Evolutionary conservation across 225 moss, liverwort and hornwort genomes (phyloP).

Genomic region (Bryoerythrophyllum caledonicum): DNA sequence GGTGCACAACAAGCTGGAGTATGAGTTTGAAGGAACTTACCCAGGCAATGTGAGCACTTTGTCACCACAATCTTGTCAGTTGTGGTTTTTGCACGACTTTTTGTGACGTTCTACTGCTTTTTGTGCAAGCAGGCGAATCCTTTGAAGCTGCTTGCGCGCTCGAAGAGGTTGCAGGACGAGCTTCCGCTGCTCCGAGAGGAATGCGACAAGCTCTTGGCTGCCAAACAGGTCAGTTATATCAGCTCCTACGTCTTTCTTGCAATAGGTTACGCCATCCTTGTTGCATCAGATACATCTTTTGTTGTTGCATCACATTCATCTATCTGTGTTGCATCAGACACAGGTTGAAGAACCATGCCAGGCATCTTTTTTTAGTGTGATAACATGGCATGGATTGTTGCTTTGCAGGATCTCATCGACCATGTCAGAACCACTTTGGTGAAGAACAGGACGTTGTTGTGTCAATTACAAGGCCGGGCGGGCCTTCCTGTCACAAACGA

Average conservation of each 20-base stretch:
- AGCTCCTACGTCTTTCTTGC: neutral
- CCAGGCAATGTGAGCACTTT: constrained; percentile 46
- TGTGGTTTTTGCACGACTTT: neutral
- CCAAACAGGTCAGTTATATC: constrained; percentile 54
- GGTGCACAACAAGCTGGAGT: constrained; percentile 53
- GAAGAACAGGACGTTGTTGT: constrained; percentile 43
- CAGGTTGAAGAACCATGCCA: constrained; percentile 14
- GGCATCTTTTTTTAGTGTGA: neutral
- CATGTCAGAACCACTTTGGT: constrained; percentile 52
- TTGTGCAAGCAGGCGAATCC: constrained; percentile 49
- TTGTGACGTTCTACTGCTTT: constrained; percentile 16
- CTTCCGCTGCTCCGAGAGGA: constrained; percentile 58
- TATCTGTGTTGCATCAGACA: neutral
- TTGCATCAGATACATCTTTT: neutral
- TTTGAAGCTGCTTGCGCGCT: constrained; percentile 47
- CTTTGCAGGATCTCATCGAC: constrained; percentile 53
- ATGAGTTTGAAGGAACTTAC: constrained; percentile 46
- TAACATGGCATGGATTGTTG: constrained; percentile 9
- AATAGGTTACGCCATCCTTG: neutral
- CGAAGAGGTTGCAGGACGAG: constrained; percentile 52
- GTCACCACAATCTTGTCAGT: constrained; percentile 3
- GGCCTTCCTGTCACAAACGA: constrained; percentile 46
- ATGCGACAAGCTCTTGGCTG: constrained; percentile 58
- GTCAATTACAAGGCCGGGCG: constrained; percentile 55
- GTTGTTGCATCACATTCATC: neutral